These are phyloP conservation scores for Pseudonectria buxi DNA, from an alignment of 2,329 filamentous ascomycete species.

Conservation along the genomic window DNA sequence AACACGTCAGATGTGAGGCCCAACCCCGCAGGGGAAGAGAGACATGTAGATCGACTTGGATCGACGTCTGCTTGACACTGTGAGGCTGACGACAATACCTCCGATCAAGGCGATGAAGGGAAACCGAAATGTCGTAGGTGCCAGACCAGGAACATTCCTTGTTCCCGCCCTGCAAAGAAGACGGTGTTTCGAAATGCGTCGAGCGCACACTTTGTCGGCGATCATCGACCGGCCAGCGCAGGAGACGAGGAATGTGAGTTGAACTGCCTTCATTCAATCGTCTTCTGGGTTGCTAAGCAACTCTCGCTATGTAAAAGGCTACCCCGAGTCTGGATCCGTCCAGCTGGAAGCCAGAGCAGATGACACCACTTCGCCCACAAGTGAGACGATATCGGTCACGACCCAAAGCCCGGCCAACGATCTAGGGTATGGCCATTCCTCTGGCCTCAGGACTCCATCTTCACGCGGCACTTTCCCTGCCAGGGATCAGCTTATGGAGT, in stretches of 20 bases:
- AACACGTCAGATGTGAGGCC: slow-evolving; percentile 29
- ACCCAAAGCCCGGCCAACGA: too few species aligned
- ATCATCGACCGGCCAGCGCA: slow-evolving; percentile 32
- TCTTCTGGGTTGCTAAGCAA: too few species aligned
- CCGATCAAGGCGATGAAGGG: slow-evolving; percentile 29
- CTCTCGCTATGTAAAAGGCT: too few species aligned
- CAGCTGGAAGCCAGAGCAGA: too few species aligned
- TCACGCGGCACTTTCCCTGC: too few species aligned
- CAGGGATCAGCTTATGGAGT: too few species aligned
- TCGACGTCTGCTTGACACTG: not conserved
- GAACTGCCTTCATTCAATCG: too few species aligned
- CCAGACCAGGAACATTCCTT: slow-evolving; percentile 25
- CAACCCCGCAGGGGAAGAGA: not conserved
- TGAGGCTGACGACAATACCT: not conserved
- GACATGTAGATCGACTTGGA: not conserved
- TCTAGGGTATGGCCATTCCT: too few species aligned
- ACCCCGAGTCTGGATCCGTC: not conserved
- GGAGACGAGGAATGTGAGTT: slow-evolving; percentile 28
- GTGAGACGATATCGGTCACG: too few species aligned
- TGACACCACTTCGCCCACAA: too few species aligned
- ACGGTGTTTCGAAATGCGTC: slow-evolving; percentile 33
- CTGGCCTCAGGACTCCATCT: too few species aligned
- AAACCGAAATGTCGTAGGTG: slow-evolving; percentile 31
- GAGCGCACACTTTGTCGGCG: slow-evolving; percentile 24
- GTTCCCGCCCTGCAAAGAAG: slow-evolving; percentile 27